These are phyloP conservation scores for Trypanosoma lewisi DNA, from an alignment of 208 protist species.

Conservation along the genomic window DNA sequence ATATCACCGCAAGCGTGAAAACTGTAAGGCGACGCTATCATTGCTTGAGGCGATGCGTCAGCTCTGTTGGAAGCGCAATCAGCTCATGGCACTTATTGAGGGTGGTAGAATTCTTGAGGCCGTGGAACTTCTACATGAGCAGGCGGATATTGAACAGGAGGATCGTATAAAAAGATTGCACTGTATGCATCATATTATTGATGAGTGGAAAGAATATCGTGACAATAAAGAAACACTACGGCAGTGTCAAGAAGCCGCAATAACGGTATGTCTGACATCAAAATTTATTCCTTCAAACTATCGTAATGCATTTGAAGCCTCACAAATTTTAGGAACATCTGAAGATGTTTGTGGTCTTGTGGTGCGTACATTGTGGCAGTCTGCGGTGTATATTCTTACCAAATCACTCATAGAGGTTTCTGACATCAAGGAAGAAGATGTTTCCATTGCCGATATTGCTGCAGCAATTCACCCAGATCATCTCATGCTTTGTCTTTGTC, in stretches of 20 bases:
- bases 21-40: conserved; percentile 43
- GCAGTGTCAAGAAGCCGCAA: conserved; percentile 40
- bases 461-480: conserved; percentile 76
- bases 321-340: conserved; percentile 31
- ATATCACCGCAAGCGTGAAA: conserved; percentile 46
- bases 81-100: conserved; percentile 59
- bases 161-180: conserved; percentile 40
- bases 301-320: conserved; percentile 59
- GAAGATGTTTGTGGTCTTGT: conserved; percentile 41
- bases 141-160: conserved; percentile 56
- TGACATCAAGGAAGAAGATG: conserved; percentile 60
- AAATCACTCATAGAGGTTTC: conserved; percentile 75
- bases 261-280: conserved; percentile 63
- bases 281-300: conserved; percentile 78
- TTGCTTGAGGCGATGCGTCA: conserved; percentile 67
- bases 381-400: conserved; percentile 64
- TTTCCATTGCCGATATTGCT: conserved; percentile 59
- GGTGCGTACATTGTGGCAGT: conserved; percentile 60
- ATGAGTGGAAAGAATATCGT: conserved; percentile 68
- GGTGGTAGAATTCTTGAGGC: conserved; percentile 71
- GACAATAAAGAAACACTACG: conserved; percentile 43
- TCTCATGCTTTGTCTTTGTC: conserved; percentile 62
- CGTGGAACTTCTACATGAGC: conserved; percentile 41
- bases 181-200: conserved; percentile 61
- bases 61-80: conserved; percentile 49